Base-by-base conservation (phyloP, 164 flowering plant genomes). In the Echeveria elegans region DNA sequence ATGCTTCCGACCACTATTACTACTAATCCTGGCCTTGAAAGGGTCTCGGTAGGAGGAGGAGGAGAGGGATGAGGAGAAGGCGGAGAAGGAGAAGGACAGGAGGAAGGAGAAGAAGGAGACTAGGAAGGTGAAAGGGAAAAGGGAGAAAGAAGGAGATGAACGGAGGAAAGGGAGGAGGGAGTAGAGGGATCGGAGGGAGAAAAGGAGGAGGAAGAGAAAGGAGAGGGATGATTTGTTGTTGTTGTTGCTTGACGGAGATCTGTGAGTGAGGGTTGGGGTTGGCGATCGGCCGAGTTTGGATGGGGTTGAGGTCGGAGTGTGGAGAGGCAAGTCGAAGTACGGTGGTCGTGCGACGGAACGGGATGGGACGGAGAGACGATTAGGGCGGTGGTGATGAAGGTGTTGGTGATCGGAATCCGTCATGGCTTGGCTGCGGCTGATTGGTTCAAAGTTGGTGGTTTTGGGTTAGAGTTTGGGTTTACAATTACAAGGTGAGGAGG, bases 101-200 rank as follows among this genome's bases (percentile, higher is more conserved):
- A 82, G 78, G 73, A 82, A 77, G 52, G 84, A 75, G 76, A 83
- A 77, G 68, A 83, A 79, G 66, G 79, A 85, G 73, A 75, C 72
- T 68, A 72, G 74, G 72, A 70, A 79, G 50, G 76, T 70, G 70
- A 74, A 72, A 38, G 79, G 77, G 74, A 76, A 74, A 68, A 72
- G 65, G 47, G 74, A 68, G 72, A 72, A 74, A 48, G 78, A 79
- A 70, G 76, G 67, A 66, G 85, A 79, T 30, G 85, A 72, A 26
- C 72, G 78, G 67, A 80, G 83, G 72, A 79, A 81, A 64, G 87
- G 87, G 74, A 78, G 86, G 70, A 83, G 82, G 63, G 94, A 83
- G 75, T 86, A 87, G 69, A 89, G 86, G 21, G 90, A 87, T 14
- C 88, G 90, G 69, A 87, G 89, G 59, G 87, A 86, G 80, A 86